phyloP scores from a whole-genome alignment of 805 yeast genomes.

The Wickerhamiella siamensis region DNA sequence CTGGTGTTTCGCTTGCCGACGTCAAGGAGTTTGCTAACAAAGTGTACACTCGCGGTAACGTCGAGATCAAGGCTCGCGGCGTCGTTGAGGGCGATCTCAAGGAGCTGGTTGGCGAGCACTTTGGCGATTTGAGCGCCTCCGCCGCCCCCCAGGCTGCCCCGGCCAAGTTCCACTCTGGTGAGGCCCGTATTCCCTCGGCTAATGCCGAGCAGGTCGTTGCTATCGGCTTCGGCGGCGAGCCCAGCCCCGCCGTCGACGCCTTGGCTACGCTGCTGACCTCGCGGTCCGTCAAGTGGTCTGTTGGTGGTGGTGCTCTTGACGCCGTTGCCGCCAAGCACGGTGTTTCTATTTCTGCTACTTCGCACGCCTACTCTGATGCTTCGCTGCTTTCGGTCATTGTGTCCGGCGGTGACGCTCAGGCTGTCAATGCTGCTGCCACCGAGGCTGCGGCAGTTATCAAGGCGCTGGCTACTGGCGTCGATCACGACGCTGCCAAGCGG shows the following conservation, averaged over 20 bases:
- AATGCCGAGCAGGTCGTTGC: slow-evolving; percentile 55
- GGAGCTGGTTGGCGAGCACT: slow-evolving; percentile 46
- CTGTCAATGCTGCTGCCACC: slow-evolving; percentile 47
- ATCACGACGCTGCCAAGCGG: slow-evolving; percentile 29
- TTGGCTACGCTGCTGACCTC: slow-evolving; percentile 54
- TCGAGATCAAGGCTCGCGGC: slow-evolving; percentile 60
- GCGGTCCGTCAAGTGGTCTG: slow-evolving; percentile 38
- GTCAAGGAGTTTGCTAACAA: slow-evolving; percentile 50
- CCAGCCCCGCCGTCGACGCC: slow-evolving; percentile 52
- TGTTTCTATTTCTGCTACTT: slow-evolving; percentile 36
- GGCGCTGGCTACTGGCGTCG: slow-evolving; percentile 19
- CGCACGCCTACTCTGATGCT: slow-evolving; percentile 59
- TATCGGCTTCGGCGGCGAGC: slow-evolving; percentile 60
- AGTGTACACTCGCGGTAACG: slow-evolving; percentile 55
- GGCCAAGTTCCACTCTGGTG: slow-evolving; percentile 44
- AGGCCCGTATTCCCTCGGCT: slow-evolving; percentile 42
- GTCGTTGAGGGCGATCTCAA: slow-evolving; percentile 57
- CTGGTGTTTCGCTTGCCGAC: slow-evolving; percentile 45
- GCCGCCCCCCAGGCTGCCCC: slow-evolving; percentile 31
- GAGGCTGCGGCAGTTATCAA: slow-evolving; percentile 21
- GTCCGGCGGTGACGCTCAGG: slow-evolving; percentile 41
- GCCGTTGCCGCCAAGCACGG: slow-evolving; percentile 29
- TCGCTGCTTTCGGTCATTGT: slow-evolving; percentile 65
- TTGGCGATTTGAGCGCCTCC: slow-evolving; percentile 51
- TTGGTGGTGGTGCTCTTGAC: slow-evolving; percentile 38